phyloP scores from a whole-genome alignment of 257 asterid species.

The Forsythia viridissima region DNA sequence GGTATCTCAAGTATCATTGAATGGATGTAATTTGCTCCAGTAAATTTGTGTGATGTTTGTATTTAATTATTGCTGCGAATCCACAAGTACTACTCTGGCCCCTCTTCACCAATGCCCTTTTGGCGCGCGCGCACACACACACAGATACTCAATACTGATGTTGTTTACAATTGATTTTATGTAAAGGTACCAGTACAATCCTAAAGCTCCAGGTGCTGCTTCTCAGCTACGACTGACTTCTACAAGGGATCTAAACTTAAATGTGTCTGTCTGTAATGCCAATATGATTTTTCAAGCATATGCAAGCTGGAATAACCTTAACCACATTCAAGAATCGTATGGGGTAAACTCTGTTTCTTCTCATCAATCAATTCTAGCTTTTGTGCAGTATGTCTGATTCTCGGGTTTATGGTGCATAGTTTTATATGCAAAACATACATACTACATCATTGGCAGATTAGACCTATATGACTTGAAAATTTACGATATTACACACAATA shows the following conservation, averaged over 20 bases:
- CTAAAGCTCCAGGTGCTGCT: conserved; percentile 77
- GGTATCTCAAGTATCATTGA: background rate
- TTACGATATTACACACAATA: background rate
- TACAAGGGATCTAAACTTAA: conserved; percentile 72
- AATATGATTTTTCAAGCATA: conserved; percentile 93
- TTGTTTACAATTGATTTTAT: conserved; percentile 20
- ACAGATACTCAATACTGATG: conserved; percentile 8
- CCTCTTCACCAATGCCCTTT: background rate
- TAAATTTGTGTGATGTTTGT: background rate
- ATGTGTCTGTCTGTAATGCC: conserved; percentile 82
- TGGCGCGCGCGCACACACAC: background rate
- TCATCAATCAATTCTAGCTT: background rate
- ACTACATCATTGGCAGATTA: conserved; percentile 13
- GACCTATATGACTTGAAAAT: conserved; percentile 13
- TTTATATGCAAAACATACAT: background rate
- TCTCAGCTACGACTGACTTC: conserved; percentile 82
- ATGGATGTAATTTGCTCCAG: background rate
- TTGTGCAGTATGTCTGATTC: background rate
- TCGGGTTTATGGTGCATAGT: background rate
- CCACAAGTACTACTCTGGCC: background rate
- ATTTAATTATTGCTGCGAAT: background rate
- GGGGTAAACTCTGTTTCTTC: conserved; percentile 42
- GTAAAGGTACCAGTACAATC: conserved; percentile 71
- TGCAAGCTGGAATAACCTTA: conserved; percentile 92
- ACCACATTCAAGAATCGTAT: conserved; percentile 51